A percentile compares a stretch with the other conserved stretches of the same genome.
These are phyloP conservation scores for Anastatica hierochuntica DNA, from an alignment of 345 rosid genomes.

Conservation along the genomic window DNA sequence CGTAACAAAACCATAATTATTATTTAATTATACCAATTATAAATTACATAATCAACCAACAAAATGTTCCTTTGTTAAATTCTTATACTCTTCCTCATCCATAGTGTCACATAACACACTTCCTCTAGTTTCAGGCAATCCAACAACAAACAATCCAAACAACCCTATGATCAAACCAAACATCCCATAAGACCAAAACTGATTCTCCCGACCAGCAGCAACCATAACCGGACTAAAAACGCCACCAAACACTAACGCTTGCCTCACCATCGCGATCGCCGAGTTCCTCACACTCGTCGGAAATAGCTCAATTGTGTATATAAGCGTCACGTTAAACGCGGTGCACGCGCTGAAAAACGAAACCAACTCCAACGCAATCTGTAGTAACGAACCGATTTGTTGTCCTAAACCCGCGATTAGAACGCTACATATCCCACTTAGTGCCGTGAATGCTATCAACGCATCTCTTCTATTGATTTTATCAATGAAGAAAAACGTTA, in stretches of 20 bases:
- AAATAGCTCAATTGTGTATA: conserved; percentile 47
- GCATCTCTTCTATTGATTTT: conserved; percentile 33
- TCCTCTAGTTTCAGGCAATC: conserved; percentile 58
- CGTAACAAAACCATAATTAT: background rate
- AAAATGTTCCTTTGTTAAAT: background rate
- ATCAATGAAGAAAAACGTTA: conserved; percentile 36
- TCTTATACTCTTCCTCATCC: conserved; percentile 48
- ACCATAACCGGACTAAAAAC: conserved; percentile 45
- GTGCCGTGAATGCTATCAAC: conserved; percentile 31
- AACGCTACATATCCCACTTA: conserved; percentile 36
- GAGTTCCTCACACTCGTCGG: conserved; percentile 58
- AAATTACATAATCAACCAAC: too few relatives aligned
- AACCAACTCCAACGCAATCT: conserved; percentile 44
- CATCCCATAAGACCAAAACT: conserved; percentile 34
- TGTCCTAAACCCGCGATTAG: conserved; percentile 17
- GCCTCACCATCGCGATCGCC: conserved; percentile 47
- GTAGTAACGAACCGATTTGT: conserved; percentile 10
- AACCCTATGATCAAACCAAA: conserved; percentile 45
- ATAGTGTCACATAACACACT: conserved; percentile 41
- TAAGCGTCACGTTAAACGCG: conserved; percentile 27
- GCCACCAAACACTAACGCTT: conserved; percentile 46
- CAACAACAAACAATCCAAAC: conserved; percentile 38
- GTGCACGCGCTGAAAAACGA: conserved; percentile 49
- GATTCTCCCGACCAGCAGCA: conserved; percentile 36
- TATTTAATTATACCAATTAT: too few relatives aligned